Conservation (phyloP, 805 yeast genomes). For the Blastobotrys americana region DNA sequence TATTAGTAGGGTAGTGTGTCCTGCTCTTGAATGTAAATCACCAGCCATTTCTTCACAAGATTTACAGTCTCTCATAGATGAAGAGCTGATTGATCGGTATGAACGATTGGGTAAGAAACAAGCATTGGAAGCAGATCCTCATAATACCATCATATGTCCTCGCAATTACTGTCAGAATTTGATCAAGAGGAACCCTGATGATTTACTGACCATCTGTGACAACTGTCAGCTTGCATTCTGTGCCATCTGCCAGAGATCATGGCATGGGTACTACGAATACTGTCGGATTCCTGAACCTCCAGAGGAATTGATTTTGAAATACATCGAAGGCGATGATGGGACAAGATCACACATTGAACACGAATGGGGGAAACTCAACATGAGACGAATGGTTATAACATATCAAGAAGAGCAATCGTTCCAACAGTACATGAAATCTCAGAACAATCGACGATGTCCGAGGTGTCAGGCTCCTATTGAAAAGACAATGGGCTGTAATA, state of each 20-base stretch:
- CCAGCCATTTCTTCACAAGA: slow-evolving; percentile 6
- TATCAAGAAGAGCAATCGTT: slow-evolving; percentile 14
- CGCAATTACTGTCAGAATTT: slow-evolving; percentile 17
- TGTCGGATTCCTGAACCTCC: slow-evolving; percentile 16
- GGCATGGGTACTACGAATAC: slow-evolving; percentile 20
- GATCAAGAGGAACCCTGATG: slow-evolving; percentile 15
- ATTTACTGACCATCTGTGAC: slow-evolving; percentile 18
- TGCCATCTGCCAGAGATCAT: slow-evolving; percentile 16
- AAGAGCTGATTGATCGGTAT: slow-evolving; percentile 8
- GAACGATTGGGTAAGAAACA: slow-evolving; percentile 8
- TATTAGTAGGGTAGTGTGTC: slow-evolving; percentile 17
- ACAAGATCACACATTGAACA: slow-evolving; percentile 9
- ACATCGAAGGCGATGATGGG: slow-evolving; percentile 13
- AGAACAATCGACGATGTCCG: slow-evolving; percentile 14
- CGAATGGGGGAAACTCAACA: slow-evolving; percentile 18
- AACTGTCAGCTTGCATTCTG: slow-evolving; percentile 21
- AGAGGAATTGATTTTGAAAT: slow-evolving; percentile 8
- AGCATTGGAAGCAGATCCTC: slow-evolving; percentile 15
- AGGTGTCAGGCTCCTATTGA: slow-evolving; percentile 18
- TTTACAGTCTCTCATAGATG: slow-evolving; percentile 11
- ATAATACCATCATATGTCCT: slow-evolving; percentile 14
- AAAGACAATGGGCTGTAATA: slow-evolving; percentile 18
- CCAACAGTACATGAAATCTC: slow-evolving; percentile 13
- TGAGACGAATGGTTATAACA: slow-evolving; percentile 10
- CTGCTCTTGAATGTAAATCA: slow-evolving; percentile 12